Evolutionary conservation across 495 filamentous ascomycete species (phyloP).

Genomic region (Penicillium pulvis): DNA sequence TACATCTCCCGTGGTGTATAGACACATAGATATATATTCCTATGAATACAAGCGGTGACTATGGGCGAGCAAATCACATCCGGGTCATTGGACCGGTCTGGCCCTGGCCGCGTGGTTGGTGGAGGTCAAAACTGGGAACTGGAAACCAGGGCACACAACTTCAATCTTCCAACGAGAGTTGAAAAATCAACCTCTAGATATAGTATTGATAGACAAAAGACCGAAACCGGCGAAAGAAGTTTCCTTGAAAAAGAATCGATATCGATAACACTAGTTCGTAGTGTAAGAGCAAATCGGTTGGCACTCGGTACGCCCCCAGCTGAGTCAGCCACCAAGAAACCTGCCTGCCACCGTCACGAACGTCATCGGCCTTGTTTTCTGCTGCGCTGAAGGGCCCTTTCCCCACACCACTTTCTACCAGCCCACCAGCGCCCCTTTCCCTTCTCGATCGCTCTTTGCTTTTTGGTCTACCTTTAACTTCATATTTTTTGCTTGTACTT

Average conservation of each 20-base stretch:
- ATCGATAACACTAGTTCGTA: not conserved
- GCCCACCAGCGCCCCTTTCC: conserved; percentile 18
- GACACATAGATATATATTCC: no score
- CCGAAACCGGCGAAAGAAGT: no score
- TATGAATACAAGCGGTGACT: no score
- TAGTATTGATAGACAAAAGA: not conserved
- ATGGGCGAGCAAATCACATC: conserved; percentile 12
- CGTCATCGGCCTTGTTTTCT: conserved; percentile 46
- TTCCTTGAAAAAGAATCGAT: not conserved
- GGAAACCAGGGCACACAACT: conserved; percentile 3
- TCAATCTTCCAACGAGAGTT: not conserved
- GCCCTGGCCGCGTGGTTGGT: conserved; percentile 17
- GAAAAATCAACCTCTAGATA: not conserved
- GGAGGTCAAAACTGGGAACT: conserved; percentile 2
- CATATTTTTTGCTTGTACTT: conserved; percentile 1
- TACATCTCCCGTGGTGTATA: no score
- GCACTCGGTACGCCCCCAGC: not conserved
- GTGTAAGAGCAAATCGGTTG: not conserved
- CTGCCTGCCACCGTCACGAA: conserved; percentile 30
- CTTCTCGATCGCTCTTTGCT: conserved; percentile 1
- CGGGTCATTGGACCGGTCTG: conserved; percentile 32
- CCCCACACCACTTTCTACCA: conserved; percentile 36
- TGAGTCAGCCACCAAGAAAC: conserved; percentile 30
- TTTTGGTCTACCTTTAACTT: conserved; percentile 3
- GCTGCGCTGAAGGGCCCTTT: conserved; percentile 34